These are phyloP conservation scores for Hanseniaspora osmophila DNA, from an alignment of 805 yeast species.

Conservation along the genomic window DNA sequence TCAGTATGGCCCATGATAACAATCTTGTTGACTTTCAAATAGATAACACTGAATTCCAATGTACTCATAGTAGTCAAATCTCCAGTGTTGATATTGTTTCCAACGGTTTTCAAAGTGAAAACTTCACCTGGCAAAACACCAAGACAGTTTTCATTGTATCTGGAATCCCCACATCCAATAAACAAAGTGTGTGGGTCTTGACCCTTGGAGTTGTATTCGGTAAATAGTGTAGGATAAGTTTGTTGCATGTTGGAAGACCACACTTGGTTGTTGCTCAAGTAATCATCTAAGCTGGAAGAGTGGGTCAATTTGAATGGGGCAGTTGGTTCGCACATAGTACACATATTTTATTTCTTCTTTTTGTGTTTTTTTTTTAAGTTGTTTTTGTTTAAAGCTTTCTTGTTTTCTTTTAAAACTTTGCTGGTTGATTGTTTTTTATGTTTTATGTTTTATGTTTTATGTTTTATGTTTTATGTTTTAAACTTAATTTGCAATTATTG, in stretches of 20 bases:
- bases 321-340: background rate
- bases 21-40: conserved; percentile 64
- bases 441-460: no score
- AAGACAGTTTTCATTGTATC: conserved; percentile 69
- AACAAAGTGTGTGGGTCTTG: conserved; percentile 88
- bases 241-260: conserved; percentile 34
- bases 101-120: conserved; percentile 79
- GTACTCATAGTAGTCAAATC: conserved; percentile 69
- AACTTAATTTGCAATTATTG: no score
- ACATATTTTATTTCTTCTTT: conserved; percentile 1
- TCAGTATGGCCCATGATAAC: conserved; percentile 89
- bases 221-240: conserved; percentile 44
- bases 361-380: background rate
- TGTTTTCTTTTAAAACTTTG: background rate
- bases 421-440: no score
- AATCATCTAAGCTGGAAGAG: conserved; percentile 22
- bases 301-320: conserved; percentile 15
- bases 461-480: no score
- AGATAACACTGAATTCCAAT: conserved; percentile 77
- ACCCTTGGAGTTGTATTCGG: conserved; percentile 51
- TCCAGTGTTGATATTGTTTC: conserved; percentile 52
- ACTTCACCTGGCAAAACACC: conserved; percentile 82
- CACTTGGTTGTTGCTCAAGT: conserved; percentile 26
- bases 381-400: background rate
- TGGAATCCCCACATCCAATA: conserved; percentile 89